These are phyloP conservation scores for Septoria petroselini DNA, from an alignment of 2,329 filamentous ascomycete species.

Conservation along the genomic window DNA sequence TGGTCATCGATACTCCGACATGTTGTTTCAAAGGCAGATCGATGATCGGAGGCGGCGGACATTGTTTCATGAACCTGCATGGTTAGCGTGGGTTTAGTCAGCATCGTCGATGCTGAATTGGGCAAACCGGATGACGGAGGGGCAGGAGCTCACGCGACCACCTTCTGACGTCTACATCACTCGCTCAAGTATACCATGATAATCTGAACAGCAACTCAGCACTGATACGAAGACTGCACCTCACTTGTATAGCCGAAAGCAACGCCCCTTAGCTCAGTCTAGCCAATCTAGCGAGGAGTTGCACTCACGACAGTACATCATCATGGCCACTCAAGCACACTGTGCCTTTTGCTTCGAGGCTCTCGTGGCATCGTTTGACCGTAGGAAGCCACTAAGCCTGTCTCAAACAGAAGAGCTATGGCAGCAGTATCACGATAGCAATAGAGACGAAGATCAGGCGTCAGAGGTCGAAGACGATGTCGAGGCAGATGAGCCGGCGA, in stretches of 20 bases:
- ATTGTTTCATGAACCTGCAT: too few species aligned
- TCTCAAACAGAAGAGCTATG: slow-evolving; percentile 68
- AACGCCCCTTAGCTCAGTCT: too few species aligned
- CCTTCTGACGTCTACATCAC: not conserved
- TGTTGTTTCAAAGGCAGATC: too few species aligned
- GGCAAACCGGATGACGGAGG: too few species aligned
- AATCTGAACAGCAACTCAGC: not conserved
- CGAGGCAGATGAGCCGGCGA: slow-evolving; percentile 24
- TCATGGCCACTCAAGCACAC: slow-evolving; percentile 81
- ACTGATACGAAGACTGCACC: too few species aligned
- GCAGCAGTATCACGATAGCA: slow-evolving; percentile 50
- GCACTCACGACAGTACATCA: not conserved
- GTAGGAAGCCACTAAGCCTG: slow-evolving; percentile 65
- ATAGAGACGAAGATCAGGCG: slow-evolving; percentile 42
- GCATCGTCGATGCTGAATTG: too few species aligned
- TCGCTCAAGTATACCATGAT: not conserved
- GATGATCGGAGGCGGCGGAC: too few species aligned
- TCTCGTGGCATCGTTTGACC: slow-evolving; percentile 71
- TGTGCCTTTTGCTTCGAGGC: slow-evolving; percentile 92
- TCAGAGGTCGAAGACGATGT: slow-evolving; percentile 43
- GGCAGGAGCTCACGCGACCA: too few species aligned
- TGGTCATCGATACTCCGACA: too few species aligned
- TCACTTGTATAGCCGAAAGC: too few species aligned
- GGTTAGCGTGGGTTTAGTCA: too few species aligned
- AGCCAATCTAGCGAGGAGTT: too few species aligned